Evolutionary conservation across 2,329 filamentous ascomycete species (phyloP).

Genomic region (Colletotrichum cereale): DNA sequence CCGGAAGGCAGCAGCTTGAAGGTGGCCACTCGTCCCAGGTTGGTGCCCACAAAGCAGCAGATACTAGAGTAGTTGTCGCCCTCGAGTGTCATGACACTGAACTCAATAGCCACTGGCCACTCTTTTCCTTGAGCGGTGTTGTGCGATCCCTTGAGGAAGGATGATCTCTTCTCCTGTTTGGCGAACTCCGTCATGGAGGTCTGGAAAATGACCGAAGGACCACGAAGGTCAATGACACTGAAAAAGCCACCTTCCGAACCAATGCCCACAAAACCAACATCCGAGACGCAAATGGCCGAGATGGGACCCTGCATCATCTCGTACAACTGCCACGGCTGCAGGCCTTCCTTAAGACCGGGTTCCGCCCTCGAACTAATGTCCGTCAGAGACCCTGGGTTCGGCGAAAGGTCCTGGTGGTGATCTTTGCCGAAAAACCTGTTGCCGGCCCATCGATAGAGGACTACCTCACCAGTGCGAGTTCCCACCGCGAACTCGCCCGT

Average conservation of each 20-base stretch:
- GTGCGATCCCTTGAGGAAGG: conserved; percentile 73
- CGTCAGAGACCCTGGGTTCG: conserved; percentile 77
- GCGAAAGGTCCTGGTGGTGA: conserved; percentile 57
- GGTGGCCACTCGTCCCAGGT: conserved; percentile 83
- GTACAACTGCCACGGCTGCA: conserved; percentile 84
- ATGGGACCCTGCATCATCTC: conserved; percentile 87
- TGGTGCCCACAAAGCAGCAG: conserved; percentile 90
- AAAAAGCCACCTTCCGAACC: conserved; percentile 88
- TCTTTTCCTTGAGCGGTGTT: conserved; percentile 68
- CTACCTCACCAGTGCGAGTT: conserved; percentile 83
- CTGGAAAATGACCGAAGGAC: conserved; percentile 85
- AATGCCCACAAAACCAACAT: conserved; percentile 90
- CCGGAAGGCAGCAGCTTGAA: conserved; percentile 89
- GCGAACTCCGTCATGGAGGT: conserved; percentile 78
- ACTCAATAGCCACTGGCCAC: conserved; percentile 86
- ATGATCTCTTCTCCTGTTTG: conserved; percentile 81
- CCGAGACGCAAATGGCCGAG: conserved; percentile 84
- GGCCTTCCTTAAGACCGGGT: conserved; percentile 78
- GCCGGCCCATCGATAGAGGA: conserved; percentile 88
- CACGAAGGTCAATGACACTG: conserved; percentile 87
- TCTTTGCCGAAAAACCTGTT: conserved; percentile 81
- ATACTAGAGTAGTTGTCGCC: conserved; percentile 97
- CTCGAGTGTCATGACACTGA: conserved; percentile 92
- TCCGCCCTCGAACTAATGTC: conserved; percentile 82
- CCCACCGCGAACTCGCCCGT: conserved; percentile 90